A percentile compares a stretch with the other conserved stretches of the same genome.
phyloP scores from a whole-genome alignment of 345 rosid genomes.

The Melaleuca alternifolia region DNA sequence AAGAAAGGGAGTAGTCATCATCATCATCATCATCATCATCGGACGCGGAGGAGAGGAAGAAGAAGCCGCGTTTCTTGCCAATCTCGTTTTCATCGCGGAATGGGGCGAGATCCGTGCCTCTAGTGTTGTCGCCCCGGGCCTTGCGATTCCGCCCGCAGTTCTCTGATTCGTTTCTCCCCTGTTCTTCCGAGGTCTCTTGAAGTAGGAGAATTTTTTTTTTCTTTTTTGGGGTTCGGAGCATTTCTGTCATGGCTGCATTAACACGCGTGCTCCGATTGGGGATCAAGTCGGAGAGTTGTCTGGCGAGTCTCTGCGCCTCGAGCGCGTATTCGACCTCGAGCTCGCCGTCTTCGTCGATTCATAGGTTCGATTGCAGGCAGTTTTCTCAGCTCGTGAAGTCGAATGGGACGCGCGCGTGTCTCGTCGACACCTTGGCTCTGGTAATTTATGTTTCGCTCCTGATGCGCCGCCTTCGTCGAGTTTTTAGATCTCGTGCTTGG shows the following conservation, averaged over 20 bases:
- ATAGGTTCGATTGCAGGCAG: slow-evolving; percentile 16
- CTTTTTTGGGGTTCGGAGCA: not conserved
- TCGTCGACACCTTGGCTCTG: slow-evolving; percentile 88
- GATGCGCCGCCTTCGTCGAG: not conserved
- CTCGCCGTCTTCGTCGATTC: not conserved
- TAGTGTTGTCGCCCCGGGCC: not conserved
- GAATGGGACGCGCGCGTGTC: slow-evolving; percentile 71
- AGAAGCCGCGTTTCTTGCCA: not conserved
- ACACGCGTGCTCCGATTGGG: slow-evolving; percentile 35
- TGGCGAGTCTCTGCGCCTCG: slow-evolving; percentile 13
- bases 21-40: not conserved
- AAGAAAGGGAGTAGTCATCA: not conserved
- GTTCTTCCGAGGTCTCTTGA: too few relatives aligned
- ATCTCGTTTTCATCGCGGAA: not conserved
- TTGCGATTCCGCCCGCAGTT: not conserved
- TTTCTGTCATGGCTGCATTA: slow-evolving; percentile 31
- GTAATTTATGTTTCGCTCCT: slow-evolving; percentile 15
- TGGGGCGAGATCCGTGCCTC: not conserved
- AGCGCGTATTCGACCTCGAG: not conserved
- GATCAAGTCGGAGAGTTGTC: slow-evolving; percentile 11
- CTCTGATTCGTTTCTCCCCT: not conserved
- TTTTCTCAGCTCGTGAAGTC: slow-evolving; percentile 55
- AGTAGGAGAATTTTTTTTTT: too few relatives aligned
- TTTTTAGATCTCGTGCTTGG: not conserved
- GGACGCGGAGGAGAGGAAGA: not conserved